Evolutionary conservation across 148 eudicot genomes (phyloP).

Genomic region (Persicaria tinctoria): DNA sequence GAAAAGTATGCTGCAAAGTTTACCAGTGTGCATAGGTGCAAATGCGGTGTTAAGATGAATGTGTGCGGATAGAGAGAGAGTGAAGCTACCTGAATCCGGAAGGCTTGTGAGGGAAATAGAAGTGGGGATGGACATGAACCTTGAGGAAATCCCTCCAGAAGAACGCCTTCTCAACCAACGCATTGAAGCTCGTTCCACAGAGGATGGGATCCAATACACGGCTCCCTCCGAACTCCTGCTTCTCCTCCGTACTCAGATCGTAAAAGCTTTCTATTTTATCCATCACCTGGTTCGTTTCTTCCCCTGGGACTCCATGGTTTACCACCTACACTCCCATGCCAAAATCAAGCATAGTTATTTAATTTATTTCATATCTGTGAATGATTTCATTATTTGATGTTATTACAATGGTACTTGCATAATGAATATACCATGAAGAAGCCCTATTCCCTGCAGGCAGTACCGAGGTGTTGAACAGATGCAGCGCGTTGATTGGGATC

Average conservation of each 20-base stretch:
- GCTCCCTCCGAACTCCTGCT: slow-evolving; percentile 31
- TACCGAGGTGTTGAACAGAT: slow-evolving; percentile 29
- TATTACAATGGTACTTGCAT: neutral
- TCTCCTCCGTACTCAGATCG: slow-evolving; percentile 45
- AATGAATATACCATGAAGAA: slow-evolving; percentile 38
- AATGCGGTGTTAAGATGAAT: neutral
- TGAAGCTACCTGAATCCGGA: slow-evolving; percentile 13
- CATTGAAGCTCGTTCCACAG: slow-evolving; percentile 44
- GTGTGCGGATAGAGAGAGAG: neutral
- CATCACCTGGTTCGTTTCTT: slow-evolving; percentile 25
- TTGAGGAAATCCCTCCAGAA: slow-evolving; percentile 50
- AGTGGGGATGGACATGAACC: slow-evolving; percentile 32
- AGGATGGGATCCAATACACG: slow-evolving; percentile 37
- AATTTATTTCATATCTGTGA: neutral
- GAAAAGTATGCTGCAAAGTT: no score
- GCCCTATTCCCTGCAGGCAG: slow-evolving; percentile 51
- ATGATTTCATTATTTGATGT: neutral
- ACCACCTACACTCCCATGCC: slow-evolving; percentile 26
- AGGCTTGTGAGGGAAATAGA: slow-evolving; percentile 36
- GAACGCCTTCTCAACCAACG: slow-evolving; percentile 25
- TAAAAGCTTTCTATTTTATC: slow-evolving; percentile 33
- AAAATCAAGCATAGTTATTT: neutral
- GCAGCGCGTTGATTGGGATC: slow-evolving; percentile 24
- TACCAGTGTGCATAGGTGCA: no score
- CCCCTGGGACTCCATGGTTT: slow-evolving; percentile 54